Base-by-base conservation (phyloP, 345 rosid species). In the Hibiscus trionum region DNA sequence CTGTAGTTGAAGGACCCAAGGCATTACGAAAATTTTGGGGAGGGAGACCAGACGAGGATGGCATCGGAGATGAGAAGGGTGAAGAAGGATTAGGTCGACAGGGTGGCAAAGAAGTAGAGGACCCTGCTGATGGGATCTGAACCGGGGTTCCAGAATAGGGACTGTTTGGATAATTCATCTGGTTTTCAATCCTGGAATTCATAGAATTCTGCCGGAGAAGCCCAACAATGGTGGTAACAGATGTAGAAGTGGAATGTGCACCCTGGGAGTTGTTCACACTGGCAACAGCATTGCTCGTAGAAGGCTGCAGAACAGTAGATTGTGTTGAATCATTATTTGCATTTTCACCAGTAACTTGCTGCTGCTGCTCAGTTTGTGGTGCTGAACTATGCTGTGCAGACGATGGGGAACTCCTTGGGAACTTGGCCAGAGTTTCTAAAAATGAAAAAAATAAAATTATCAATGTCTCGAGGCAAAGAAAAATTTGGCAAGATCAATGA, bases 381-480 rank as follows among this genome's bases (percentile, higher is more conserved):
- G 79, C 66, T 50, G 71, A 79, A 71, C 42, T 72, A 57, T 73
- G 73, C 31, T 56, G 62, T 72, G 61, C 74, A 52, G 81, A 77
- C 56, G 72, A 79, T 47, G 77, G 42, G 70, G 75, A 66, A 16
- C 80, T 78, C 70, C 86, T 82, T 60, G 90, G 86, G 61, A 80
- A 86, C 82, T 86, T 85, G 73, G 80, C 80, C 84, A 88, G 79
- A 82, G 88, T 85, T 76, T 86, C 93, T 88, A 87, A 24, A 79
- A 33, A 52, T 11, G 15, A 70, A 69, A 58, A 14, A 65, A 69
- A n/a, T n/a, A 26, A 3, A 29, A 58, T 11, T 35, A 70, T 5
- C 61, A 58, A 12, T 19, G 31, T 19, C 31, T 55, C 1, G 16
- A 37, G 12, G 10, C 5, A 57, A 24, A 26, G 16, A 71, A 12